Evolutionary conservation across 805 yeast genomes (phyloP).

Genomic region (Starmerella cellae): DNA sequence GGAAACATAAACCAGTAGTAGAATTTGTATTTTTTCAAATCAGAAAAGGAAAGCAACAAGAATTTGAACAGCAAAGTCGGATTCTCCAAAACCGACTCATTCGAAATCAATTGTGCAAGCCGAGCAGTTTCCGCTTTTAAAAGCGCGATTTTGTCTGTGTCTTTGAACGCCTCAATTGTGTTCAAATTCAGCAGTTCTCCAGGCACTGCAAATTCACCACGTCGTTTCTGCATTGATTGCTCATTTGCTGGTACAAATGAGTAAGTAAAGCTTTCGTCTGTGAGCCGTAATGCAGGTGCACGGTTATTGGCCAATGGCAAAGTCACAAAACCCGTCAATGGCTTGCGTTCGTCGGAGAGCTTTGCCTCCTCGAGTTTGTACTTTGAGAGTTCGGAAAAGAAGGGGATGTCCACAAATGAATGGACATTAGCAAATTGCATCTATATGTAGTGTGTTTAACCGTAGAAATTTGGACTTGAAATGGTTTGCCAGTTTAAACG

Average conservation of each 20-base stretch:
- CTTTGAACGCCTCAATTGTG: slow-evolving; percentile 75
- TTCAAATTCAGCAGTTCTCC: slow-evolving; percentile 52
- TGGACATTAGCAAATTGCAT: slow-evolving; percentile 37
- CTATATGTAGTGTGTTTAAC: no score
- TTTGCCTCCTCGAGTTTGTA: slow-evolving; percentile 62
- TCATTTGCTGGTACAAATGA: background rate
- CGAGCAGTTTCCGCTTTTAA: slow-evolving; percentile 33
- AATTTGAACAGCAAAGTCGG: slow-evolving; percentile 36
- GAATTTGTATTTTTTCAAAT: slow-evolving; percentile 75
- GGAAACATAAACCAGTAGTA: slow-evolving; percentile 88
- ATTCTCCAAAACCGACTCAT: slow-evolving; percentile 28
- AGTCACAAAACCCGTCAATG: slow-evolving; percentile 31
- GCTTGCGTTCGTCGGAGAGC: slow-evolving; percentile 39
- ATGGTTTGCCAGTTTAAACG: no score
- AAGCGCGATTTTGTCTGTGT: slow-evolving; percentile 46
- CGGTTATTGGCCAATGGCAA: slow-evolving; percentile 25
- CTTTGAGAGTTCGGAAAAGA: slow-evolving; percentile 62
- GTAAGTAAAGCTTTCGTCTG: slow-evolving; percentile 21
- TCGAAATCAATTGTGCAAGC: slow-evolving; percentile 25
- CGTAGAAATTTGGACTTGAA: no score
- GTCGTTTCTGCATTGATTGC: background rate
- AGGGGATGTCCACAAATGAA: slow-evolving; percentile 75
- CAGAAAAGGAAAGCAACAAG: slow-evolving; percentile 59
- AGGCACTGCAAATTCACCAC: slow-evolving; percentile 14
- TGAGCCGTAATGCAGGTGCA: slow-evolving; percentile 27